These are phyloP conservation scores for Neurospora crassa DNA, from an alignment of 2,329 filamentous ascomycete genomes.

Conservation along the genomic window DNA sequence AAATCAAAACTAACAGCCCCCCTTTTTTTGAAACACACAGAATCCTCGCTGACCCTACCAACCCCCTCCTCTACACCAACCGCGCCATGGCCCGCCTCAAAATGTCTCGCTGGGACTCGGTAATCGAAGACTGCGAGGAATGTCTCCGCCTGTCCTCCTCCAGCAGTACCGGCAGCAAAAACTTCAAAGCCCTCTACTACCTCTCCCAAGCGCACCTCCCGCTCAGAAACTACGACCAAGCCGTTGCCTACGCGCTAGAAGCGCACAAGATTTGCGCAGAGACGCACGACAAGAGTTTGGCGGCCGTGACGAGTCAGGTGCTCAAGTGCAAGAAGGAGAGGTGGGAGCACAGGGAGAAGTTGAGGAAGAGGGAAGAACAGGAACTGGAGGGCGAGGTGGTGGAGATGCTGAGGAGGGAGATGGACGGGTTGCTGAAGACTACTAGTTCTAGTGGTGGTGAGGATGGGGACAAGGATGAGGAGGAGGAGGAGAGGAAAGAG, in stretches of 20 bases:
- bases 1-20: not conserved
- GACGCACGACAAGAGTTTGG: constrained; percentile 45
- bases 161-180: constrained; percentile 17
- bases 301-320: constrained; percentile 63
- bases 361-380: constrained; percentile 43
- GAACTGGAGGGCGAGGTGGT: constrained; percentile 54
- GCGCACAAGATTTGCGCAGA: constrained; percentile 64
- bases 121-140: constrained; percentile 65
- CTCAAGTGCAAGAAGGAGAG: constrained; percentile 74
- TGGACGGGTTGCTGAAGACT: constrained; percentile 28
- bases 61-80: constrained; percentile 79
- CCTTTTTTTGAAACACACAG: constrained; percentile 27
- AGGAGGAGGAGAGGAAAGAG: not conserved
- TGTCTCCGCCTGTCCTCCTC: constrained; percentile 57
- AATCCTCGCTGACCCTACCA: constrained; percentile 68
- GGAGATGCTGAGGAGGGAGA: constrained; percentile 37
- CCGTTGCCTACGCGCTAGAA: constrained; percentile 56
- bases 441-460: not conserved
- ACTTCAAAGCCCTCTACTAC: constrained; percentile 78
- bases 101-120: constrained; percentile 62
- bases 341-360: constrained; percentile 68
- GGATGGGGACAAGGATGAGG: not conserved
- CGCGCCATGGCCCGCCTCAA: constrained; percentile 75
- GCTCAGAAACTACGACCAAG: constrained; percentile 62
- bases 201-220: constrained; percentile 76